Conservation (phyloP, 352 stramenopile genomes). For the Phytophthora capsici region DNA sequence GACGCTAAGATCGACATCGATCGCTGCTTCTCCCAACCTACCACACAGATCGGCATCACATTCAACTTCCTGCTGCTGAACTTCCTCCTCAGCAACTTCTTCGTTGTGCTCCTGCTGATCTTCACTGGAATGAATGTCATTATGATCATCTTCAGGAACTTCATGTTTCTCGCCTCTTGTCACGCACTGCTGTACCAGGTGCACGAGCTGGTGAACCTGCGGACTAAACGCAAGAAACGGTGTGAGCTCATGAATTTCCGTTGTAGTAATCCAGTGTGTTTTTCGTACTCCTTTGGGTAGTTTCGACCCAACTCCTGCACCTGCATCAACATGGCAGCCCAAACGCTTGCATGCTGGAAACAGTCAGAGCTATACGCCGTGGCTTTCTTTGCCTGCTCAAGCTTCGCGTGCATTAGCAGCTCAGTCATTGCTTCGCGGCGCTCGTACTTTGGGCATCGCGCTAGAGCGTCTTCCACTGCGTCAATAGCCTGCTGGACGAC, state of each 20-base stretch:
- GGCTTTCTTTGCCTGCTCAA: constrained; percentile 32
- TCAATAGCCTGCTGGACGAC: constrained; percentile 35
- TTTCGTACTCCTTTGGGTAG: constrained; percentile 41
- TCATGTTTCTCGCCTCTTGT: constrained; percentile 35
- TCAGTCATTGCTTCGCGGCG: constrained; percentile 35
- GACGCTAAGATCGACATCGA: constrained; percentile 19
- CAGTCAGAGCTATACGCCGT: constrained; percentile 14
- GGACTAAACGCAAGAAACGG: constrained; percentile 28
- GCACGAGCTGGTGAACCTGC: constrained; percentile 51
- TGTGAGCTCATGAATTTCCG: constrained; percentile 3
- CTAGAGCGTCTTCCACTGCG: constrained; percentile 32
- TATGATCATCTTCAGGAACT: constrained; percentile 36
- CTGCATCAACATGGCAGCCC: constrained; percentile 35
- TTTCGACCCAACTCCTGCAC: constrained; percentile 38
- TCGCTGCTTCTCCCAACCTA: constrained; percentile 23
- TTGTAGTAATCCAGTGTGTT: background rate
- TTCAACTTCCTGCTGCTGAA: constrained; percentile 25
- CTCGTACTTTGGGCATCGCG: constrained; percentile 28
- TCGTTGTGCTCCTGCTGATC: constrained; percentile 22
- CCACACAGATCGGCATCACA: constrained; percentile 25
- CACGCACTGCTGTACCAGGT: constrained; percentile 38
- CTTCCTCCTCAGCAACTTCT: constrained; percentile 4
- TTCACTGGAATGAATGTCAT: constrained; percentile 2
- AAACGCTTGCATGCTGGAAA: constrained; percentile 25
- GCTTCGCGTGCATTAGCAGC: constrained; percentile 36